These are phyloP conservation scores for Psilocybe cubensis DNA, from an alignment of 768 basidiomycete species.

Conservation along the genomic window DNA sequence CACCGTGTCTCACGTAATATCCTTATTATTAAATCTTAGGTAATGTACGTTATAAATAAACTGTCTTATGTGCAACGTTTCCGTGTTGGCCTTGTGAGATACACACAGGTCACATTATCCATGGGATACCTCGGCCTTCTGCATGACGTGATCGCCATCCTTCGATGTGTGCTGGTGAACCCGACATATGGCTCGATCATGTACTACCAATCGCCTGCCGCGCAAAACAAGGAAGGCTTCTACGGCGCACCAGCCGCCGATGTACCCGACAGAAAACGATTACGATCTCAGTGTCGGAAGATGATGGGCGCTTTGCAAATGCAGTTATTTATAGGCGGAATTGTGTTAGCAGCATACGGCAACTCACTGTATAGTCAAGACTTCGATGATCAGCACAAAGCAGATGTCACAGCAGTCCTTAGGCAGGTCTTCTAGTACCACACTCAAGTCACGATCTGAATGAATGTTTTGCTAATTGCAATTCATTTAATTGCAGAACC, in stretches of 20 bases:
- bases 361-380: constrained; percentile 23
- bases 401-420: constrained; percentile 23
- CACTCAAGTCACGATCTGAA: background rate
- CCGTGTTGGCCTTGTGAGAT: constrained; percentile 25
- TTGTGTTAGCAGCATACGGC: constrained; percentile 33
- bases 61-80: too few relatives aligned
- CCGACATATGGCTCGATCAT: constrained; percentile 37
- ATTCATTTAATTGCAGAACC: constrained; percentile 24
- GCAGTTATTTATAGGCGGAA: constrained; percentile 31
- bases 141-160: constrained; percentile 35
- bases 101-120: constrained; percentile 34
- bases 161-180: constrained; percentile 43
- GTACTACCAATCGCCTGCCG: constrained; percentile 30
- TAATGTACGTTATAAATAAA: too few relatives aligned
- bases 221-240: constrained; percentile 25
- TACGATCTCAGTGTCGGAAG: constrained; percentile 32
- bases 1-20: too few relatives aligned
- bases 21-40: too few relatives aligned
- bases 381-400: constrained; percentile 19
- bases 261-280: constrained; percentile 32
- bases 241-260: constrained; percentile 25
- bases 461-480: background rate
- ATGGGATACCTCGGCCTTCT: constrained; percentile 38
- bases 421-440: constrained; percentile 19
- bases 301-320: constrained; percentile 26